Evolutionary conservation across 2,329 filamentous ascomycete species (phyloP).

Genomic region (Macroventuria anomochaeta): DNA sequence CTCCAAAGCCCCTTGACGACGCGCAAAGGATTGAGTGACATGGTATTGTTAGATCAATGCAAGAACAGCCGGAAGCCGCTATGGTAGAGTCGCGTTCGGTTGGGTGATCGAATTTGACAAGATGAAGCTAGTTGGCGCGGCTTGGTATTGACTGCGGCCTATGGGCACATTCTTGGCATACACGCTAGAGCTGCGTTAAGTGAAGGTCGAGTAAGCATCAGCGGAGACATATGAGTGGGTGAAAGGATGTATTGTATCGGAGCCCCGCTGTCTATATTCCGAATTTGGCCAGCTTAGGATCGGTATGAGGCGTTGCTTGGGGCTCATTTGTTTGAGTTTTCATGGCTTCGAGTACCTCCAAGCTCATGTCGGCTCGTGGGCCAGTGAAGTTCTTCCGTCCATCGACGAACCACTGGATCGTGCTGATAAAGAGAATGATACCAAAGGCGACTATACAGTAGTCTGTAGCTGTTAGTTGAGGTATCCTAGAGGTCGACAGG

Average conservation of each 20-base stretch:
- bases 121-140: no score
- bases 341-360: slow-evolving; percentile 52
- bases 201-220: no score
- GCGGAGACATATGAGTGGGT: background rate
- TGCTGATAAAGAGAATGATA: slow-evolving; percentile 63
- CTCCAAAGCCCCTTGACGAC: background rate
- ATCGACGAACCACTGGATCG: slow-evolving; percentile 66
- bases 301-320: slow-evolving; percentile 62
- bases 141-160: no score
- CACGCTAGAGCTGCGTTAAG: no score
- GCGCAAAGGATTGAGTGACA: background rate
- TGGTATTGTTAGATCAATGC: background rate
- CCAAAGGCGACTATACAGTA: slow-evolving; percentile 65
- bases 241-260: background rate
- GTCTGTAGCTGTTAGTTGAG: slow-evolving; percentile 39
- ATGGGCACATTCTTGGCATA: no score
- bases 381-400: slow-evolving; percentile 67
- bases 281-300: slow-evolving; percentile 40
- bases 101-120: background rate
- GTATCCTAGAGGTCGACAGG: background rate
- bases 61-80: background rate
- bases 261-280: background rate
- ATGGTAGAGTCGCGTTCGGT: background rate
- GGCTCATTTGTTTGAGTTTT: slow-evolving; percentile 34
- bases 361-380: slow-evolving; percentile 49